Conservation (phyloP, 805 yeast species). For the Henningerozyma blattae region DNA sequence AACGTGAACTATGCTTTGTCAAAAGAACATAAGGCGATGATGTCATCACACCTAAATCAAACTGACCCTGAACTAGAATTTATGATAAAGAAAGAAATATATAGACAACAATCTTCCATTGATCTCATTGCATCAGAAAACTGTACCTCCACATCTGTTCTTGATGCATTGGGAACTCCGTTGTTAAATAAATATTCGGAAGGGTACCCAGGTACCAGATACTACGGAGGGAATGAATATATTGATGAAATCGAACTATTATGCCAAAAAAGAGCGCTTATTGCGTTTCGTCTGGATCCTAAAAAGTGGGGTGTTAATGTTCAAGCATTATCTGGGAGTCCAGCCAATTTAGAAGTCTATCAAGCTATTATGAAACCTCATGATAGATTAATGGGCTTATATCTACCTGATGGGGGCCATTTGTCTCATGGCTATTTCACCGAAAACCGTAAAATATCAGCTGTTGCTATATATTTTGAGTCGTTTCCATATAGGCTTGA, state of each 20-base stretch:
- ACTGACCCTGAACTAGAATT: conserved; percentile 78
- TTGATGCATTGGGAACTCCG: conserved; percentile 89
- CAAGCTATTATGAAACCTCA: conserved; percentile 80
- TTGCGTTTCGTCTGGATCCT: conserved; percentile 66
- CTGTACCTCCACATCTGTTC: conserved; percentile 89
- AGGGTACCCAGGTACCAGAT: conserved; percentile 96
- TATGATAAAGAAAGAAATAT: conserved; percentile 64
- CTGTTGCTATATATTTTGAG: conserved; percentile 86
- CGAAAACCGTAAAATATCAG: conserved; percentile 71
- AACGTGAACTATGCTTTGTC: not conserved
- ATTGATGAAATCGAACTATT: conserved; percentile 83
- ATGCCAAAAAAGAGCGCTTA: conserved; percentile 85
- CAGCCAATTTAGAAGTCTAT: conserved; percentile 89
- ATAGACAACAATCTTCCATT: conserved; percentile 83
- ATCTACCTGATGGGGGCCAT: conserved; percentile 97
- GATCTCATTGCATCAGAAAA: conserved; percentile 92
- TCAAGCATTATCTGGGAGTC: conserved; percentile 91
- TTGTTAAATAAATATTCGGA: conserved; percentile 98
- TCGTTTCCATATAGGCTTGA: conserved; percentile 95
- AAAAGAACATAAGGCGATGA: not conserved
- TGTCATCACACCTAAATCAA: conserved; percentile 51
- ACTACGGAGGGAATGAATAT: conserved; percentile 95
- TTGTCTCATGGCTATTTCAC: conserved; percentile 92
- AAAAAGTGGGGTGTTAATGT: conserved; percentile 96
- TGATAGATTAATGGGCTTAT: conserved; percentile 94